These are phyloP conservation scores for Lodderomyces oxycetoniae DNA, from an alignment of 1,139 yeast species.

Conservation along the genomic window DNA sequence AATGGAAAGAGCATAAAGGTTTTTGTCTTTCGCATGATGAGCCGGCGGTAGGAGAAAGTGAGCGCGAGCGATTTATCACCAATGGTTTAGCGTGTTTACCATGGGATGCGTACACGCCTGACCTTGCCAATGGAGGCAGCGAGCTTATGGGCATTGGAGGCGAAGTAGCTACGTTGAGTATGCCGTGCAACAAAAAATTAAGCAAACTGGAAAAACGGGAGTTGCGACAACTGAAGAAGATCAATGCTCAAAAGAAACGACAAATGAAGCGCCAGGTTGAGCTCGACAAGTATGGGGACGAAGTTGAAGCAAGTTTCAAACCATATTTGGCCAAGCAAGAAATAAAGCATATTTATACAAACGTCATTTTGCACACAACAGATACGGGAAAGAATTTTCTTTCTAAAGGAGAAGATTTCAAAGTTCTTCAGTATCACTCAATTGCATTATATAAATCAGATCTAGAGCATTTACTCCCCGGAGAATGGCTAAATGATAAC, in stretches of 20 bases:
- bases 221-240: constrained; percentile 27
- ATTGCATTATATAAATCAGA: constrained; percentile 39
- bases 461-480: constrained; percentile 37
- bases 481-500: constrained; percentile 74
- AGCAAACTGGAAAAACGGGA: constrained; percentile 29
- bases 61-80: constrained; percentile 7
- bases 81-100: constrained; percentile 33
- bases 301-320: constrained; percentile 8
- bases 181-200: constrained; percentile 12
- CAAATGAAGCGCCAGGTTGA: constrained; percentile 18
- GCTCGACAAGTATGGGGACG: constrained; percentile 5
- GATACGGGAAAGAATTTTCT: neutral
- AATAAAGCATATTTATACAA: constrained; percentile 17
- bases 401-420: constrained; percentile 17
- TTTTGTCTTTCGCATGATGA: constrained; percentile 16
- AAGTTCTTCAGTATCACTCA: constrained; percentile 37
- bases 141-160: neutral
- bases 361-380: constrained; percentile 10
- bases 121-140: neutral
- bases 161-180: neutral
- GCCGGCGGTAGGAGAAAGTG: constrained; percentile 1
- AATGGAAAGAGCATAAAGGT: constrained; percentile 21
- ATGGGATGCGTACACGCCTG: constrained; percentile 19
- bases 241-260: constrained; percentile 21
- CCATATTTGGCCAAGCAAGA: constrained; percentile 23